Conservation (phyloP, 1,284 basidiomycete genomes). For the Apiotrichum laibachii region DNA sequence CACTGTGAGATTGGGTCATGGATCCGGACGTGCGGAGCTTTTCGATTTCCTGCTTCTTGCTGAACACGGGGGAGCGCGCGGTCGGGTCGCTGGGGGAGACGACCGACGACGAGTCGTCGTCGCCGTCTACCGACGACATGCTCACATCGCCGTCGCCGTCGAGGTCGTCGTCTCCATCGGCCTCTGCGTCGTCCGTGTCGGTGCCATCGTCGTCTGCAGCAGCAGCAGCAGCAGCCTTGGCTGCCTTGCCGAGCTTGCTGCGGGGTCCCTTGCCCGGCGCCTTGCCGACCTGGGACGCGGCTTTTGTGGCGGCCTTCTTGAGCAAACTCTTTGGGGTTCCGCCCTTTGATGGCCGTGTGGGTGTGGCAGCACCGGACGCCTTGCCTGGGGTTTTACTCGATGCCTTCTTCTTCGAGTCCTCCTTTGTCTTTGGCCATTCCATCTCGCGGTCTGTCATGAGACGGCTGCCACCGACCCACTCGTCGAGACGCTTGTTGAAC, state of each 20-base stretch:
- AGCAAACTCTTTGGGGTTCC: slow-evolving; percentile 56
- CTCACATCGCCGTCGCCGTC: slow-evolving; percentile 59
- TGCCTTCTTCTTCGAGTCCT: slow-evolving; percentile 49
- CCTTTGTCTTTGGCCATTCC: slow-evolving; percentile 71
- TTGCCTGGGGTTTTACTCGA: slow-evolving; percentile 51
- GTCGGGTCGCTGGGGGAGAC: slow-evolving; percentile 53
- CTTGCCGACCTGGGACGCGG: slow-evolving; percentile 48
- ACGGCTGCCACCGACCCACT: slow-evolving; percentile 91
- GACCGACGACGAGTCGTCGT: slow-evolving; percentile 46
- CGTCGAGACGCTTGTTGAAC: slow-evolving; percentile 98
- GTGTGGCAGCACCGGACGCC: slow-evolving; percentile 24
- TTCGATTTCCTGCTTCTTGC: slow-evolving; percentile 98
- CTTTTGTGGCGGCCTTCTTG: slow-evolving; percentile 73
- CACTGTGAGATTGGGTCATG: slow-evolving; percentile 98
- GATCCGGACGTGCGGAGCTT: slow-evolving; percentile 95
- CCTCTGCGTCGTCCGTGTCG: slow-evolving; percentile 46
- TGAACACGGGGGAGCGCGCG: slow-evolving; percentile 60
- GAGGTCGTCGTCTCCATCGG: slow-evolving; percentile 57
- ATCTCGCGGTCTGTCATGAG: slow-evolving; percentile 81
- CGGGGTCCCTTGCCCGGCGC: slow-evolving; percentile 37
- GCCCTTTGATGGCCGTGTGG: slow-evolving; percentile 21
- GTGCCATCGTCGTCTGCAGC: slow-evolving; percentile 54
- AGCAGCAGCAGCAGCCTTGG: slow-evolving; percentile 29
- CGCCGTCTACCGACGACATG: slow-evolving; percentile 53
- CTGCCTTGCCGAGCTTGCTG: slow-evolving; percentile 38